Conservation (phyloP, 768 basidiomycete genomes). For the Leccinum longicurvipes region DNA sequence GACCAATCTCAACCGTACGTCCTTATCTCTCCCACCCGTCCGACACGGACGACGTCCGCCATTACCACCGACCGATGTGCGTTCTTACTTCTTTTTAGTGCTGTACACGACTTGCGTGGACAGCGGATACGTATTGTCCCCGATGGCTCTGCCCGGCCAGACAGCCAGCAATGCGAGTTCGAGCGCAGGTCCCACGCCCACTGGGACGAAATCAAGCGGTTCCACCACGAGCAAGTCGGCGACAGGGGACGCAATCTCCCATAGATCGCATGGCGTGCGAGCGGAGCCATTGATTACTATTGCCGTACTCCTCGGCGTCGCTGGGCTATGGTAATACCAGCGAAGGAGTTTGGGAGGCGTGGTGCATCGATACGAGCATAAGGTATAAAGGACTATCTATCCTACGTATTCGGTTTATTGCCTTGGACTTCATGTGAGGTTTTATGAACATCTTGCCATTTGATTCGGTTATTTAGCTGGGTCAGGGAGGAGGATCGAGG, state of each 20-base stretch:
- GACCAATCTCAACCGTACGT: constrained; percentile 35
- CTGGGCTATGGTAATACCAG: constrained; percentile 10
- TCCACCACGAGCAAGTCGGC: neutral
- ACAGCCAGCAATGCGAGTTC: constrained; percentile 14
- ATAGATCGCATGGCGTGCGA: neutral
- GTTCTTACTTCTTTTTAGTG: constrained; percentile 6
- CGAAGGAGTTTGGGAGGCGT: neutral
- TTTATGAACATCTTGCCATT: neutral
- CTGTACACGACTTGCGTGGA: constrained; percentile 26
- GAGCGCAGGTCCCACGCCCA: neutral
- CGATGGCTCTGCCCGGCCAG: constrained; percentile 28
- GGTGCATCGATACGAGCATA: neutral
- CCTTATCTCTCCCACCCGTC: neutral
- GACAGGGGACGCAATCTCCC: constrained; percentile 1
- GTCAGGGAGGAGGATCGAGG: neutral
- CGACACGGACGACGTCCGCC: neutral
- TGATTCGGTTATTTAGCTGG: neutral
- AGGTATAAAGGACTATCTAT: constrained; percentile 9
- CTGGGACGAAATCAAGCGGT: neutral
- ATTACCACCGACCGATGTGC: neutral
- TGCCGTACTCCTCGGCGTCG: constrained; percentile 3
- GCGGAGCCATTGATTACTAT: constrained; percentile 3
- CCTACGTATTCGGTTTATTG: constrained; percentile 4
- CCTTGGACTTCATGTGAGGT: constrained; percentile 1
- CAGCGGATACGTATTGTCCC: constrained; percentile 22